Evolutionary conservation across 1,284 basidiomycete species (phyloP).

Genomic region (Leccinum proliferum): DNA sequence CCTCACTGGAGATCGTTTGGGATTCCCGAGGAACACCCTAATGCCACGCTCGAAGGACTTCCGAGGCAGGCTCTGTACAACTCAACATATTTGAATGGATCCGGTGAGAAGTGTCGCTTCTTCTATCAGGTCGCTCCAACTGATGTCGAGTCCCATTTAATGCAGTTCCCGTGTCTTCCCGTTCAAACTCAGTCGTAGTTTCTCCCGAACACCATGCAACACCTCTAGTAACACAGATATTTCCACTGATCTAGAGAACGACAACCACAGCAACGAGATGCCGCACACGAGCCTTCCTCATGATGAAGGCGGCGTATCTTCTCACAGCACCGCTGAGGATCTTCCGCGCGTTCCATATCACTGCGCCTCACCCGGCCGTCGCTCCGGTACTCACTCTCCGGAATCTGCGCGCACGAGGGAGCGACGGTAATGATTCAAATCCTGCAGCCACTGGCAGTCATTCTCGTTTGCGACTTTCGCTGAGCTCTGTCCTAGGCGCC

Average conservation of each 20-base stretch:
- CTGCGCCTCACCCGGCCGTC: background rate
- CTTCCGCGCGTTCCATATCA: background rate
- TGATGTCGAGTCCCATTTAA: background rate
- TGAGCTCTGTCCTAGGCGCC: slow-evolving; percentile 34
- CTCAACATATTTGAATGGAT: slow-evolving; percentile 7
- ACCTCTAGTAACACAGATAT: slow-evolving; percentile 12
- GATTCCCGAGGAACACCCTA: slow-evolving; percentile 18
- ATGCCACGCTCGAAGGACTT: slow-evolving; percentile 39
- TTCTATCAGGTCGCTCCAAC: background rate
- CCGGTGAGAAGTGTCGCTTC: background rate
- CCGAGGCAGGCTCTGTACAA: slow-evolving; percentile 29
- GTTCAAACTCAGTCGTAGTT: background rate
- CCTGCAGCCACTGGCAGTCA: slow-evolving; percentile 11
- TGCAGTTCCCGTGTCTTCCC: slow-evolving; percentile 1
- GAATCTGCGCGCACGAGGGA: background rate
- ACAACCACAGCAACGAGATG: background rate
- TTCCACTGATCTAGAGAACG: slow-evolving; percentile 5
- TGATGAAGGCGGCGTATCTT: background rate
- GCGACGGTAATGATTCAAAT: background rate
- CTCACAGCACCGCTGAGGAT: slow-evolving; percentile 20
- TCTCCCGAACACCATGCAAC: background rate
- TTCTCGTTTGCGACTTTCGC: slow-evolving; percentile 32
- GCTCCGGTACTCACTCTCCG: slow-evolving; percentile 4
- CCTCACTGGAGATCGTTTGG: slow-evolving; percentile 41
- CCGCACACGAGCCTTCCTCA: background rate